These are phyloP conservation scores for Cladosporium cucumerinum DNA, from an alignment of 2,329 filamentous ascomycete genomes.

Conservation along the genomic window DNA sequence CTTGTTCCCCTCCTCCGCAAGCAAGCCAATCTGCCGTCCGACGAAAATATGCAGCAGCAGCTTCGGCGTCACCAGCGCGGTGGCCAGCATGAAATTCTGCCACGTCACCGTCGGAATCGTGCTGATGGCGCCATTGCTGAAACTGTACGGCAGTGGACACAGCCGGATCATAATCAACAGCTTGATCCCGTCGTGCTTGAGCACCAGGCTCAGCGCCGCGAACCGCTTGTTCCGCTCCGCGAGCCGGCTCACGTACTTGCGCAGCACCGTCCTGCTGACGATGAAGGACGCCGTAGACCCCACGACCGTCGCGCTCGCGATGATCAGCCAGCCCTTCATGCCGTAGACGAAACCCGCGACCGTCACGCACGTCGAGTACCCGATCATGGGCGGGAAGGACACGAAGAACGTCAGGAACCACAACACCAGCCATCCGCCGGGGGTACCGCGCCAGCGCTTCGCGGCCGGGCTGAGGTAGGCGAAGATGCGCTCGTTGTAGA, in stretches of 20 bases:
- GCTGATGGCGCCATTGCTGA: slow-evolving; percentile 90
- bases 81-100: slow-evolving; percentile 73
- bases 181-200: slow-evolving; percentile 85
- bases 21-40: slow-evolving; percentile 73
- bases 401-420: slow-evolving; percentile 73
- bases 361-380: slow-evolving; percentile 75
- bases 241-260: slow-evolving; percentile 72
- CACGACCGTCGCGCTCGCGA: slow-evolving; percentile 70
- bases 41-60: slow-evolving; percentile 91
- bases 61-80: slow-evolving; percentile 78
- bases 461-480: slow-evolving; percentile 69
- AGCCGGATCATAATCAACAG: slow-evolving; percentile 88
- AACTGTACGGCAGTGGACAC: slow-evolving; percentile 86
- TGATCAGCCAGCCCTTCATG: slow-evolving; percentile 78
- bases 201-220: slow-evolving; percentile 78
- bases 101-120: slow-evolving; percentile 87
- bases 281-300: slow-evolving; percentile 79
- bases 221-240: slow-evolving; percentile 84
- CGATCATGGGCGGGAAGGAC: slow-evolving; percentile 82
- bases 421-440: slow-evolving; percentile 69
- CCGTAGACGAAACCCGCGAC: slow-evolving; percentile 70
- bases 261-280: slow-evolving; percentile 73
- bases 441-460: slow-evolving; percentile 70
- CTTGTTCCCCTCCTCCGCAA: slow-evolving; percentile 77
- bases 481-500: slow-evolving; percentile 81